Evolutionary conservation across 805 yeast genomes (phyloP), one percentile per base, ranked within the genome.

Genomic region (Danielia reshetovae): DNA sequence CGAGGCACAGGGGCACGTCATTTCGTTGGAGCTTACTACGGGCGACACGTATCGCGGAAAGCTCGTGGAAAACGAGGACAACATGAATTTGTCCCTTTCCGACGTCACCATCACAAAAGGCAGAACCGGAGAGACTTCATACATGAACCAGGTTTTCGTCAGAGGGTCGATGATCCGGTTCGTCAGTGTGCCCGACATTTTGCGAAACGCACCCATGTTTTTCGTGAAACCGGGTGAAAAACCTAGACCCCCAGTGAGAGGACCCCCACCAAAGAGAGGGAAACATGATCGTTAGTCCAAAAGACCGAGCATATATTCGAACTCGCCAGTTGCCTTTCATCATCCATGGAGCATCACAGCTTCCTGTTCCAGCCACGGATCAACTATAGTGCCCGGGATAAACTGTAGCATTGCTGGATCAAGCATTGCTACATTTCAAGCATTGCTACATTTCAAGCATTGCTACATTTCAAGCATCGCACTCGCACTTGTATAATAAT

Each of bases 41-140:
- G 97, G 97, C 2, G 89, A 84, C 43, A 76, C 84, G 0, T 90
- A 90, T 54, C 70, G 95, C 24, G 98, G 98, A 2, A 87, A 83
- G 54, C 71, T 90, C 29, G 56, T 82, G 3, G 96, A 84, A 52
- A 81, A 82, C 30, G 96, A 90, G 61, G 97, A 90, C 51, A 89
- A 83, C 58, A 93, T 90, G 97, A 90, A 90, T 55, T 77, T 90
- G 17, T 94, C 89, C 41, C 60, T 90, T 32, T 68, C 76, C 43
- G 95, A 90, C 54, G 94, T 84, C 26, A 76, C 83, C 1, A 79
- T 84, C 30, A 89, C 96, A 0, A 75, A 79, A 18, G 57, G 58
- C 19, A 35, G 55, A 14, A 83, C 86, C 34, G 96, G 96, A 4
- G 68, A 71, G 30, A 82, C 84, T 3, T 69, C 82, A 2, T 83